Conservation (phyloP, 2,329 filamentous ascomycete genomes). For the Tympanopsis confertula region DNA sequence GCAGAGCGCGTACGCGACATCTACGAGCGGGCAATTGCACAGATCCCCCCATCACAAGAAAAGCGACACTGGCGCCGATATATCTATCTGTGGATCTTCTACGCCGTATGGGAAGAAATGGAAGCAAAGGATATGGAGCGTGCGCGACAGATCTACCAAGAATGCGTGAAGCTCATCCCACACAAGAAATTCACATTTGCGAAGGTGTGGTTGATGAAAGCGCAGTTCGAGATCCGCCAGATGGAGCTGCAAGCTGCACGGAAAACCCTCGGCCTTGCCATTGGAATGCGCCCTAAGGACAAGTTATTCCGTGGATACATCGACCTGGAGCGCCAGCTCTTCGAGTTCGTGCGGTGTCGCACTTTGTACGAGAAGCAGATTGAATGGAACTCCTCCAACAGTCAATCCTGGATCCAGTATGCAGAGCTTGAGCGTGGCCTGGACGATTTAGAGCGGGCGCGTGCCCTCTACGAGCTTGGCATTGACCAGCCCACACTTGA, state of each 20-base stretch:
- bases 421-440: constrained; percentile 84
- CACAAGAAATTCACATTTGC: constrained; percentile 97
- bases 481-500: constrained; percentile 74
- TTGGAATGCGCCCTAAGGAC: constrained; percentile 93
- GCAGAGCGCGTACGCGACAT: constrained; percentile 76
- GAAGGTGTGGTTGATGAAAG: constrained; percentile 89
- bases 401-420: constrained; percentile 91
- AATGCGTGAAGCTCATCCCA: constrained; percentile 76
- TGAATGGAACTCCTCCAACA: constrained; percentile 81
- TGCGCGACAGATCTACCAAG: constrained; percentile 80
- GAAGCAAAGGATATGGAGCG: constrained; percentile 68
- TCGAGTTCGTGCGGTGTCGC: constrained; percentile 85
- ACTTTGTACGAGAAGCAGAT: constrained; percentile 90
- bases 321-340: constrained; percentile 81
- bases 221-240: constrained; percentile 86
- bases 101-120: constrained; percentile 88
- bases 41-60: constrained; percentile 87
- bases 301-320: constrained; percentile 91
- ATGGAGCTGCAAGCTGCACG: constrained; percentile 68
- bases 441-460: constrained; percentile 76
- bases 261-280: constrained; percentile 78
- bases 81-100: constrained; percentile 96
- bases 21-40: constrained; percentile 90
- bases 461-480: constrained; percentile 86
- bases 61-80: constrained; percentile 96